Base-by-base conservation (phyloP, 2,329 filamentous ascomycete species). In the Fonsecaea monophora region DNA sequence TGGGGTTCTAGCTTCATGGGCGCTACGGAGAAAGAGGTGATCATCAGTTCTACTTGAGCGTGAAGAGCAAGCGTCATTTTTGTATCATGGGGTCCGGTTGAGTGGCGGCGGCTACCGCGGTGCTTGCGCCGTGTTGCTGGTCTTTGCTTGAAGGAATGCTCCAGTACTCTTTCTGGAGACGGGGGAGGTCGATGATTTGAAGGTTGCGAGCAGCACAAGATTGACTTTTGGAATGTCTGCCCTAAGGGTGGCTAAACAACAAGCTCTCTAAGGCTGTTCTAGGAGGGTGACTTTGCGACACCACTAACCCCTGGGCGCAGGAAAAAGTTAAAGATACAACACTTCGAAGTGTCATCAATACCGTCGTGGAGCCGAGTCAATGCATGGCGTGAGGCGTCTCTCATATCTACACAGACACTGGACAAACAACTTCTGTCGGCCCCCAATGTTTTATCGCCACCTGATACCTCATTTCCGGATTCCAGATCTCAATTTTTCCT, bases 11-110 rank as follows among this genome's bases (percentile, higher is more conserved):
- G 45, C 45, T 12, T 50, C 3, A 32, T 32, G 9, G 45, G 45
- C 45, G 45, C 45, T 18, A 30, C 45, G 5, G 45, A 50, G 45
- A 30, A 50, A 30, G 45, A 50, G 45, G 45, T 30, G 21, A 50
- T 50, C 30, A 30, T 50, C 21, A 25, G 21, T 25, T 48, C 21
- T 30, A 30, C 45, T 12, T 50, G 45, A 50, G 45, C 45, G 45
- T 50, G 45, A 50, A 50, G 45, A 50, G 45, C 45, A 50, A 50
- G 45, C 45, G 45, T 50, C 25, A 15, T 6, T 50, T 50, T 50
- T 50, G 8, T 21, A 50, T 30, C 25, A 25, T 25, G 42, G 42
- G 42, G 42, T 48, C 9, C 5, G 21, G 18, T 48, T 21, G 3
- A 9, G n/a, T 21, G 45, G 21, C 45, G 2, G 21, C 45, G 2